phyloP scores from a whole-genome alignment of 2,329 filamentous ascomycete genomes.

The Ceratocystis eucalypticola region DNA sequence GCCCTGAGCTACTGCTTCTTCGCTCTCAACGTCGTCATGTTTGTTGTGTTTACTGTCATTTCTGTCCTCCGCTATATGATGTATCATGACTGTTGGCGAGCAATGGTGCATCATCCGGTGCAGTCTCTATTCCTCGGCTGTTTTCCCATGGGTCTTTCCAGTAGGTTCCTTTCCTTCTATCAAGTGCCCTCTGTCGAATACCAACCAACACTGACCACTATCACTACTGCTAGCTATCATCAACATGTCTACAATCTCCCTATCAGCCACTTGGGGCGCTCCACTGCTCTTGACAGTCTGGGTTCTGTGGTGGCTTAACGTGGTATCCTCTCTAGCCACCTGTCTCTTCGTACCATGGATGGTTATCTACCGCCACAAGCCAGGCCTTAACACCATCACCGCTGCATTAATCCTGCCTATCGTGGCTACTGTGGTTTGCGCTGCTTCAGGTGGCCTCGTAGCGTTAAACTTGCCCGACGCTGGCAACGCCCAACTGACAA shows the following conservation, averaged over 20 bases:
- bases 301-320: constrained; percentile 47
- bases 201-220: not conserved
- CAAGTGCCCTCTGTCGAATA: not conserved
- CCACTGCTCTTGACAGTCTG: constrained; percentile 42
- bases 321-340: constrained; percentile 36
- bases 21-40: constrained; percentile 44
- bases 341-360: constrained; percentile 45
- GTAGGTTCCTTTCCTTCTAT: constrained; percentile 3
- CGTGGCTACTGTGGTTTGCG: constrained; percentile 52
- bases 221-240: constrained; percentile 38
- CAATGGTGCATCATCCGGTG: constrained; percentile 54
- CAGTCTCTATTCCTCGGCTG: constrained; percentile 57
- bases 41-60: constrained; percentile 39
- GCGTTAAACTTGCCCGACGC: constrained; percentile 44
- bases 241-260: constrained; percentile 44
- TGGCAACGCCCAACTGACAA: constrained; percentile 44
- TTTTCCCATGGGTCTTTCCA: constrained; percentile 52
- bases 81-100: constrained; percentile 51
- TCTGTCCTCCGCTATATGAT: constrained; percentile 48
- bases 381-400: constrained; percentile 44
- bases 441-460: constrained; percentile 50
- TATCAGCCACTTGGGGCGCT: constrained; percentile 48
- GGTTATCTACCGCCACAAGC: constrained; percentile 36
- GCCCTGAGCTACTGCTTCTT: constrained; percentile 49
- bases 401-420: constrained; percentile 54